A percentile compares a stretch with the other conserved stretches of the same genome.
phyloP scores from a whole-genome alignment of 176 grass and related monocot genomes.

The Avena insularis region DNA sequence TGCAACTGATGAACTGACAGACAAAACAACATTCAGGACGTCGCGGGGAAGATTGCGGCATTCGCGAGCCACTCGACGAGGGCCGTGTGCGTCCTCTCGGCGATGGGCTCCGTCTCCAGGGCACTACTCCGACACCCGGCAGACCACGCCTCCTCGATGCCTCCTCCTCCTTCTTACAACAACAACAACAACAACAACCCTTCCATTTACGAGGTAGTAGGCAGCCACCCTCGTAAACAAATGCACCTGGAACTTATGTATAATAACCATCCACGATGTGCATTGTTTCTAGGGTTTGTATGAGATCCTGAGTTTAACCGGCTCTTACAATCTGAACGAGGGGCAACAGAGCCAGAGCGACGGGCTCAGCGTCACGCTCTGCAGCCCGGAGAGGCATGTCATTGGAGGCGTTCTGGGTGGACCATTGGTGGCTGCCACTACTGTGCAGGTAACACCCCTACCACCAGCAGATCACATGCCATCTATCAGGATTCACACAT shows the following conservation, averaged over 20 bases:
- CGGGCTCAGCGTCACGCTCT: constrained; percentile 67
- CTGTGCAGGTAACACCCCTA: constrained; percentile 60
- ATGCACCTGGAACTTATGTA: background rate
- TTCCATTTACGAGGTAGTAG: constrained; percentile 61
- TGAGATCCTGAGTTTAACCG: constrained; percentile 70
- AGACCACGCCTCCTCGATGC: constrained; percentile 40
- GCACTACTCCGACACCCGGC: constrained; percentile 62
- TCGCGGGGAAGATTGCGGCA: constrained; percentile 64
- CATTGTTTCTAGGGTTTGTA: constrained; percentile 58
- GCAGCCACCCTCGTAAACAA: background rate
- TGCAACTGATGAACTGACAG: background rate
- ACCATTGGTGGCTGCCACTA: constrained; percentile 59
- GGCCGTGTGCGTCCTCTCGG: constrained; percentile 80
- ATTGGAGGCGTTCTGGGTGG: constrained; percentile 76
- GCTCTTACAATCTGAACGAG: constrained; percentile 68
- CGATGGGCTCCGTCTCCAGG: constrained; percentile 75
- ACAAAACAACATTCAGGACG: constrained; percentile 44
- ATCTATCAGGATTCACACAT: background rate
- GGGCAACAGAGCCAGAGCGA: constrained; percentile 50
- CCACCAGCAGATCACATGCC: background rate
- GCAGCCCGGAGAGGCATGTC: constrained; percentile 67
- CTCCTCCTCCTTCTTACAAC: constrained; percentile 18
- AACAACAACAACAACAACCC: constrained; percentile 51
- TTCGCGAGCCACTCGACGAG: constrained; percentile 68
- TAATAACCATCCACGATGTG: background rate